Percentiles rank a stretch among this genome's conserved stretches.
Conservation (phyloP, 2,329 filamentous ascomycete species). For the Plectosphaerella plurivora region DNA sequence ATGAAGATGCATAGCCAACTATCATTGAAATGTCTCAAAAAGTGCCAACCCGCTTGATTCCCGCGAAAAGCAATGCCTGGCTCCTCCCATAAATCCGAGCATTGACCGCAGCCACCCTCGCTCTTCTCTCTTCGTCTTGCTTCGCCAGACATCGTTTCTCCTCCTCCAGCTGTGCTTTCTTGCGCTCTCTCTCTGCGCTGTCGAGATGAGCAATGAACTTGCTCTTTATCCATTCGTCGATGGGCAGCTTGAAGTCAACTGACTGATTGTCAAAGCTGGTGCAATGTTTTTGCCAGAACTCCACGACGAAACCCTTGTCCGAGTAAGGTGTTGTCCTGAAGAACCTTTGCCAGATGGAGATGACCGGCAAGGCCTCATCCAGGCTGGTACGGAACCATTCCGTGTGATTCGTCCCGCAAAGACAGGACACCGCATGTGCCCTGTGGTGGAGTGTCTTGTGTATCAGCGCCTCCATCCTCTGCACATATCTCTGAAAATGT, state of each 20-base stretch:
- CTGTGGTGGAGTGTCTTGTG: not conserved
- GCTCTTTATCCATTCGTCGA: not conserved
- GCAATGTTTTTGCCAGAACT: not conserved
- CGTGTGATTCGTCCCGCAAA: not conserved
- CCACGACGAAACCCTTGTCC: not conserved
- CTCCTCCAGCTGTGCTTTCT: not conserved
- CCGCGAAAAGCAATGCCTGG: not conserved
- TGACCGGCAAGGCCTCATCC: not conserved
- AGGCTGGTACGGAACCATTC: not conserved
- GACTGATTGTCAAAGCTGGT: not conserved
- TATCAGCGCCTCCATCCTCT: not conserved
- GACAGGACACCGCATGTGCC: not conserved
- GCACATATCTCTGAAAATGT: not conserved
- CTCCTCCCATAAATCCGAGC: not conserved
- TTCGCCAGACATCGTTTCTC: not conserved
- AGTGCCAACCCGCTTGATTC: not conserved
- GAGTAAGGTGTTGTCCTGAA: not conserved
- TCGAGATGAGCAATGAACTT: not conserved
- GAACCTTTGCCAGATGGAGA: not conserved
- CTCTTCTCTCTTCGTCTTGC: not conserved
- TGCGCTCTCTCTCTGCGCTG: not conserved
- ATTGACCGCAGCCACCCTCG: not conserved
- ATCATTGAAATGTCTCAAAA: not conserved
- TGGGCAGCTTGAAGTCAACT: not conserved
- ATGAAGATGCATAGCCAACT: too few species aligned